Evolutionary conservation across 2,329 filamentous ascomycete genomes (phyloP), one percentile per base, ranked within the genome.

Genomic region (Sclerotinia trifoliorum): DNA sequence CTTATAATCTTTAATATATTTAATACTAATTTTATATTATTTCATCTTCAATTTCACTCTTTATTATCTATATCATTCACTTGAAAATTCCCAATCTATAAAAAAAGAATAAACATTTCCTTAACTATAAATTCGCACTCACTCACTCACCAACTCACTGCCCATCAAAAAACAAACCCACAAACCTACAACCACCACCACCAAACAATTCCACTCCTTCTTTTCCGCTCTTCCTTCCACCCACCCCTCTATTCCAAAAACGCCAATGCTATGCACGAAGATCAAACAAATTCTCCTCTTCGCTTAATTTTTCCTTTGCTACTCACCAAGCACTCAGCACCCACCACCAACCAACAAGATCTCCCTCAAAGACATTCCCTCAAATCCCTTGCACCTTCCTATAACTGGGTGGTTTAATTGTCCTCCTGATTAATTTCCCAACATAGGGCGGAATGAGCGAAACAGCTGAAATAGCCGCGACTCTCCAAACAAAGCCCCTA

Each of bases 391-490:
- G 90, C 60, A 99, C 94, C 82, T 99, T 99, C 76, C 95, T 86
- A 81, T 97, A 98, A 77, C 91, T 96, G 26, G 94, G 94, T 71
- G 95, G 95, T 80, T 91, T 94, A 83, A 96, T 89, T 70, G 88
- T 93, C 76, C 93, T 85, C 75, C 91, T 85, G 72, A 97, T 90
- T 70, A 96, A 79, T 82, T 98, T 98, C 26, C 86, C 93, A 64
- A 88, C 90, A 81, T 94, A 97, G 2, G 94, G 92, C 24, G 95
- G 95, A 60, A 96, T 85, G 68, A 98, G 80, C 54, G 91, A 92
- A 56, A 97, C 88, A 10, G 91, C 89, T 52, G 85, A 86, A 66
- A 98, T 93, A 48, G 91, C 93, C 8, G 85, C 81, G 46, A 96
- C 90, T 66, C 93, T 89, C 95, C 95, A 99, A 71, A 93, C 82